These are phyloP conservation scores for Suillus decipiens DNA, from an alignment of 768 basidiomycete genomes.

Conservation along the genomic window DNA sequence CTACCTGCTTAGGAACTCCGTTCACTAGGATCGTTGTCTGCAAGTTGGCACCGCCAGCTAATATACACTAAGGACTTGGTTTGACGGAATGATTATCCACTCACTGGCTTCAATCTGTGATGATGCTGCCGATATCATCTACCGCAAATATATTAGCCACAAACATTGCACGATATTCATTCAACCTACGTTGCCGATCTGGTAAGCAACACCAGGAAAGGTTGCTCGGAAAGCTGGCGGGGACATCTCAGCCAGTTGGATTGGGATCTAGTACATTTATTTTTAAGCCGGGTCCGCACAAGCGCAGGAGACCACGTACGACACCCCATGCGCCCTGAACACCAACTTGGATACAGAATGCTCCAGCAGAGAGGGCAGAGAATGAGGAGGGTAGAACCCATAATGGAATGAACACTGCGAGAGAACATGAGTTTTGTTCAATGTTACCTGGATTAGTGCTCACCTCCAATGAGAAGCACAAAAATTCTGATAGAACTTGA, in stretches of 20 bases:
- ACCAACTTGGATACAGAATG: slow-evolving; percentile 85
- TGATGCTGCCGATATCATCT: slow-evolving; percentile 72
- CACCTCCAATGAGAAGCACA: slow-evolving; percentile 54
- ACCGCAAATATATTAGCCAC: slow-evolving; percentile 3
- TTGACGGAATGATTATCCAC: slow-evolving; percentile 21
- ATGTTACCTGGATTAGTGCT: neutral
- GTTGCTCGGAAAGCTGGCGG: slow-evolving; percentile 89
- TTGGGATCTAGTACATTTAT: slow-evolving; percentile 51
- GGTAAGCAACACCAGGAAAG: slow-evolving; percentile 86
- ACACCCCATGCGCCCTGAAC: slow-evolving; percentile 93
- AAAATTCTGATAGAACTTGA: slow-evolving; percentile 42
- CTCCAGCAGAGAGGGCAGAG: slow-evolving; percentile 71
- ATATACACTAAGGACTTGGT: slow-evolving; percentile 13
- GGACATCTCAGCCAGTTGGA: slow-evolving; percentile 80
- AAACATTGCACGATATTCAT: neutral
- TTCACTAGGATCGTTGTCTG: slow-evolving; percentile 46
- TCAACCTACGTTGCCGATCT: slow-evolving; percentile 62
- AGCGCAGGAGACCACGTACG: slow-evolving; percentile 42
- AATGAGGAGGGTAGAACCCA: slow-evolving; percentile 83
- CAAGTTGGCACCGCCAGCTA: slow-evolving; percentile 64
- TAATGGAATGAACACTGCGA: slow-evolving; percentile 61
- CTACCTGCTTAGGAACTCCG: slow-evolving; percentile 44
- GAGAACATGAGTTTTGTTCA: slow-evolving; percentile 3
- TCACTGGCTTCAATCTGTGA: slow-evolving; percentile 78
- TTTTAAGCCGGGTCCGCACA: neutral